phyloP scores from a whole-genome alignment of 2,329 filamentous ascomycete species.

The Verticillium dahliae region DNA sequence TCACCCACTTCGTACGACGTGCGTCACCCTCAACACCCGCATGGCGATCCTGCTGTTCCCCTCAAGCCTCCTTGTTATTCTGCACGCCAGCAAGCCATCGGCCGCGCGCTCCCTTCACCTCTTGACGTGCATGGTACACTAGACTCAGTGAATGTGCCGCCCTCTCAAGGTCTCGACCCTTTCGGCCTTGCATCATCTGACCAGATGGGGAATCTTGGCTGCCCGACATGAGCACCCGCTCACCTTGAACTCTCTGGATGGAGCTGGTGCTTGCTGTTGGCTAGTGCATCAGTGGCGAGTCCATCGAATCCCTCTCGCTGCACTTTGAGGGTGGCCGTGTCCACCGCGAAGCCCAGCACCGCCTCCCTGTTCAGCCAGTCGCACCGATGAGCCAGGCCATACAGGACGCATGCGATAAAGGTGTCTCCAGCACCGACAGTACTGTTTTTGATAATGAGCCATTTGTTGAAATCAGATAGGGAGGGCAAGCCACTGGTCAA shows the following conservation, averaged over 20 bases:
- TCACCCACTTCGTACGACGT: not conserved
- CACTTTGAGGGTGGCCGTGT: constrained; percentile 62
- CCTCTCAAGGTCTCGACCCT: not conserved
- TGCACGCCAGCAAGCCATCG: not conserved
- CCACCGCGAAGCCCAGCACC: constrained; percentile 55
- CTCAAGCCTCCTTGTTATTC: not conserved
- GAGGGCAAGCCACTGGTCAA: constrained; percentile 11
- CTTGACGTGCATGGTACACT: not conserved
- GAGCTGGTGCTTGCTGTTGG: not conserved
- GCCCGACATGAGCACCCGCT: not conserved
- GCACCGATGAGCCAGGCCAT: constrained; percentile 45
- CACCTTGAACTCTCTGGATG: not conserved
- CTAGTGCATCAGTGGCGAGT: constrained; percentile 29
- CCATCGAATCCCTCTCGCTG: constrained; percentile 58
- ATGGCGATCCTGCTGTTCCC: not conserved
- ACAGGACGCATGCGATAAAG: constrained; percentile 67
- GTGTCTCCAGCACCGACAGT: constrained; percentile 70
- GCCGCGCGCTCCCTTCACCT: not conserved
- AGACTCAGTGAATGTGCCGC: too few relatives aligned
- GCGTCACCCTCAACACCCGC: not conserved
- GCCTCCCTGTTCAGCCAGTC: constrained; percentile 39
- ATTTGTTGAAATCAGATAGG: too few relatives aligned
- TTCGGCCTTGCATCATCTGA: not conserved
- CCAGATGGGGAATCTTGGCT: not conserved
- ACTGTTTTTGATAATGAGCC: constrained; percentile 30